Base-by-base conservation (phyloP, 1,284 basidiomycete species). In the Baeospora myosura region DNA sequence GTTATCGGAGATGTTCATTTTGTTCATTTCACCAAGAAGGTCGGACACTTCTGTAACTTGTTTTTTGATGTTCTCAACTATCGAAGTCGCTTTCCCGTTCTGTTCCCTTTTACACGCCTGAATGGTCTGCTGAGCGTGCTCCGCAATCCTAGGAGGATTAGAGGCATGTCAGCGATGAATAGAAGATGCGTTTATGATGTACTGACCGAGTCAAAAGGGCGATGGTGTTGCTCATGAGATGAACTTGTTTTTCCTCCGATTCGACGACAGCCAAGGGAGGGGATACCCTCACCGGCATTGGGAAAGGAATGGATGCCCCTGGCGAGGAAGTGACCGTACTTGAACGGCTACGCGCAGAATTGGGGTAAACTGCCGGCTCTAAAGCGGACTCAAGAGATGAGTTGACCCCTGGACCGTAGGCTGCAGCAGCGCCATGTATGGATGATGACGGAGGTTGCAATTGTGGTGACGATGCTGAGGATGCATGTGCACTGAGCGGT, bases 381-480 rank as follows among this genome's bases (percentile, higher is more conserved):
- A 72, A 60, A 20, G 69, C 66, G 44, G 68, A 63, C 31, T 69
- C 66, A n/a, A 73, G 55, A 28, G 76, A 69, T 3, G 71, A 70
- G 11, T 66, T 60, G n/a, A 61, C 62, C 31, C 61, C 59, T 29
- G 57, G 42, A 21, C 46, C 54, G 45, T 65, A 69, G 10, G 60
- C 57, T 23, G 68, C 57, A 0, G 62, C 55, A n/a, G 57, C 47
- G 11, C 55, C 59, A 47, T 66, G 66, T 31, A 63, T 54, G 16
- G 60, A 55, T 28, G 74, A 69, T 2, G 74, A 73, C 7, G 73
- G 66, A 6, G 57, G 49, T 39, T 63, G 61, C 5, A 24, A 45
- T 44, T 3, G 66, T 65, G 38, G 57, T 53, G 36, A 52, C 51
- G 61, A 49, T 52, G 65, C 60, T 18, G 72, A 69, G 23, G 72